Percentiles rank a stretch among this genome's conserved stretches.
phyloP scores from a whole-genome alignment of 2,329 filamentous ascomycete genomes.

The Paramyrothecium roridum region DNA sequence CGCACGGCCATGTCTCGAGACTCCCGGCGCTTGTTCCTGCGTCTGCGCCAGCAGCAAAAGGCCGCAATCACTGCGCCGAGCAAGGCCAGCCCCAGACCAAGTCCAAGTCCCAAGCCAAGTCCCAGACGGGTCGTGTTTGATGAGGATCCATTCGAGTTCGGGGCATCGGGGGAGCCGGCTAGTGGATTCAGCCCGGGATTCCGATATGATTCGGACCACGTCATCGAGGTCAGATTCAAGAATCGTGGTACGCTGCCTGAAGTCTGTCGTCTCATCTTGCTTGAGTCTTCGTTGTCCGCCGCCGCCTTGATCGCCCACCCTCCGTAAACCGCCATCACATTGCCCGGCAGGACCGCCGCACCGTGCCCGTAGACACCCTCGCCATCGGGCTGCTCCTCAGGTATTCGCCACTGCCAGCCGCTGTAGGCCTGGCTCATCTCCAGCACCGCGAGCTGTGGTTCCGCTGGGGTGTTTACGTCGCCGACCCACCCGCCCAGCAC shows the following conservation, averaged over 20 bases:
- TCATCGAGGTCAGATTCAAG: constrained; percentile 55
- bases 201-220: constrained; percentile 48
- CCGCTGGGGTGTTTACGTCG: constrained; percentile 69
- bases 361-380: constrained; percentile 60
- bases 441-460: constrained; percentile 77
- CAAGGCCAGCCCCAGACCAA: constrained; percentile 53
- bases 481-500: constrained; percentile 93
- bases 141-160: constrained; percentile 13
- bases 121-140: constrained; percentile 38
- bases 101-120: constrained; percentile 61
- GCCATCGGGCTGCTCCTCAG: constrained; percentile 43
- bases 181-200: constrained; percentile 32
- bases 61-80: constrained; percentile 42
- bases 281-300: constrained; percentile 18
- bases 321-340: constrained; percentile 66
- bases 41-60: constrained; percentile 50
- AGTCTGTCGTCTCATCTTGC: constrained; percentile 29
- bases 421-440: constrained; percentile 73
- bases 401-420: constrained; percentile 69
- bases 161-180: constrained; percentile 10
- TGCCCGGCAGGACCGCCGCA: constrained; percentile 60
- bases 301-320: constrained; percentile 47
- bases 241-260: constrained; percentile 35
- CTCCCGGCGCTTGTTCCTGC: constrained; percentile 28
- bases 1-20: constrained; percentile 44